Evolutionary conservation across 208 protist species (phyloP).

Genomic region (Naegleria gruberi): DNA sequence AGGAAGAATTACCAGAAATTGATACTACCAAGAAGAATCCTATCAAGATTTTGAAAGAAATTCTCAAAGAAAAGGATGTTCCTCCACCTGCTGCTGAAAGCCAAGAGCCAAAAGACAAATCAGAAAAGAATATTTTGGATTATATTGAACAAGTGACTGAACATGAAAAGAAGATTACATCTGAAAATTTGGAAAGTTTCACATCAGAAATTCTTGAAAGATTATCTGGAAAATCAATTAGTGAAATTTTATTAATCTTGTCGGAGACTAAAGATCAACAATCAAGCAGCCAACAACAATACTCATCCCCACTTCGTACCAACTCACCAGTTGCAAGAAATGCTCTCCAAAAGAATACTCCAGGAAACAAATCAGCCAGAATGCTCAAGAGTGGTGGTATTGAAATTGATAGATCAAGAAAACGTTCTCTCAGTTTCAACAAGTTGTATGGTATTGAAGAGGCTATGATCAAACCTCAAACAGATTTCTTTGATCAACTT

Average conservation of each 20-base stretch:
- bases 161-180: no score
- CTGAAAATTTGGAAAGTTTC: background rate
- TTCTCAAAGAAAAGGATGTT: background rate
- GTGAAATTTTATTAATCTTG: background rate
- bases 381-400: no score
- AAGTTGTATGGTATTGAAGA: background rate
- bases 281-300: no score
- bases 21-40: no score
- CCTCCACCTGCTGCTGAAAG: background rate
- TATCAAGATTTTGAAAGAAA: background rate
- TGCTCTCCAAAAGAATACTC: background rate
- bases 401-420: background rate
- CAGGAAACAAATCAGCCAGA: background rate
- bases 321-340: background rate
- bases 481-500: background rate
- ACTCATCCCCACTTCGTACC: background rate
- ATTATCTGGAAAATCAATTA: background rate
- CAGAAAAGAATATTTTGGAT: background rate
- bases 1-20: no score
- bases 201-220: background rate
- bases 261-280: no score
- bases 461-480: background rate
- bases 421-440: background rate
- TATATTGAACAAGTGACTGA: background rate
- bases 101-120: background rate